Base-by-base conservation (phyloP, 805 yeast species). In the Jamesozyma hellenica region DNA sequence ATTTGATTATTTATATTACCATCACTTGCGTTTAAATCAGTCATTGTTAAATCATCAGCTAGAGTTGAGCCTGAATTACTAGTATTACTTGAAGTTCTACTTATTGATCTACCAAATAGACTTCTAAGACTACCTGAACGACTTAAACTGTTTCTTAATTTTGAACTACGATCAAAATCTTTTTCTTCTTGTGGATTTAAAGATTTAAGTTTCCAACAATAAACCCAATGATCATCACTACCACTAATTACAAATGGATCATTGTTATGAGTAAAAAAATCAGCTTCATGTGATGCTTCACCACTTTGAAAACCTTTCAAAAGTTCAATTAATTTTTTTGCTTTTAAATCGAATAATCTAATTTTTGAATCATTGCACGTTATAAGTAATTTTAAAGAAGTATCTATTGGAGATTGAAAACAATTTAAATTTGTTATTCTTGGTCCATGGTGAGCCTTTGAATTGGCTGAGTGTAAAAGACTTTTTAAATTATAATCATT, bases 161-260 rank as follows among this genome's bases (percentile, higher is more conserved):
- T 28, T 12, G 12, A 36, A 15, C 21, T 28, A 4, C 8, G 19
- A 12, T 30, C 28, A 14, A 28, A 27, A 5, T 23, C 11, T 12
- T 18, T 34, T 14, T 13, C 12, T 21, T 14, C 30, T 28, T 5
- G 8, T 6, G 8, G 5, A 4, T 18, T 25, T n/a, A 46, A 56
- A 4, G 56, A 57, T 31, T 57, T 62, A n/a, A 70, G 58, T 39
- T 71, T 70, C 97, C 97, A 88, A 6, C 85, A 62, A 54, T 87
- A 87, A 10, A 83, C 74, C 77, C 87, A 77, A 48, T 82, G 84
- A 60, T 88, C 90, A 56, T 88, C 96, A 9, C 94, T 82, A 0
- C 95, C 95, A 6, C 82, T 70, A 5, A 87, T 68, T 50, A 73
- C 77, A 12, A 43, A 34, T 4, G 51, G 50, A 19, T 38, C 41